phyloP scores from a whole-genome alignment of 495 filamentous ascomycete species.

The Platismatia glauca region DNA sequence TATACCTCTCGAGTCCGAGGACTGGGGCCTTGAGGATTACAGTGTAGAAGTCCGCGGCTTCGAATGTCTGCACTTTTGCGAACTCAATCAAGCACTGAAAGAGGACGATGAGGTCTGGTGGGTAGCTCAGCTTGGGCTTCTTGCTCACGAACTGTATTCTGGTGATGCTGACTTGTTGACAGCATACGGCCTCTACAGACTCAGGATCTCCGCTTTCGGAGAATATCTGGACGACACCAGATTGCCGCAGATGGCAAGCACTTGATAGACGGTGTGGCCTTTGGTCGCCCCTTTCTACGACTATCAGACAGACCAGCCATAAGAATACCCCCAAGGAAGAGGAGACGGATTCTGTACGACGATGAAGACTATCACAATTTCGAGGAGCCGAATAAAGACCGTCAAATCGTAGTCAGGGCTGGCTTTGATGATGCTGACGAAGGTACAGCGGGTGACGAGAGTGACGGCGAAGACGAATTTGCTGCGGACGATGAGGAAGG shows the following conservation, averaged over 20 bases:
- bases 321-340: constrained; percentile 69
- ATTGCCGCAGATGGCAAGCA: constrained; percentile 74
- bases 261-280: constrained; percentile 81
- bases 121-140: constrained; percentile 26
- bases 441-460: constrained; percentile 29
- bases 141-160: constrained; percentile 4
- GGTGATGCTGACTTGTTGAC: constrained; percentile 11
- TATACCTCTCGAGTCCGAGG: constrained; percentile 70
- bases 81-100: constrained; percentile 57
- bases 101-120: constrained; percentile 82
- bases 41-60: constrained; percentile 73
- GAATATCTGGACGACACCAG: constrained; percentile 71
- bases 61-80: constrained; percentile 84
- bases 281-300: constrained; percentile 64
- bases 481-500: constrained; percentile 34
- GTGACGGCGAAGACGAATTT: constrained; percentile 29
- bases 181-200: constrained; percentile 77
- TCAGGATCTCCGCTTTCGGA: constrained; percentile 63
- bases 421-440: constrained; percentile 22
- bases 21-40: constrained; percentile 92
- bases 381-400: constrained; percentile 13
- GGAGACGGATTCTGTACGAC: constrained; percentile 44
- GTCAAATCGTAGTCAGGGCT: constrained; percentile 20
- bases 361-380: constrained; percentile 29
- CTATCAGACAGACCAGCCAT: constrained; percentile 55